These are phyloP conservation scores for Artomyces pyxidatus DNA, from an alignment of 768 basidiomycete genomes.

Conservation along the genomic window DNA sequence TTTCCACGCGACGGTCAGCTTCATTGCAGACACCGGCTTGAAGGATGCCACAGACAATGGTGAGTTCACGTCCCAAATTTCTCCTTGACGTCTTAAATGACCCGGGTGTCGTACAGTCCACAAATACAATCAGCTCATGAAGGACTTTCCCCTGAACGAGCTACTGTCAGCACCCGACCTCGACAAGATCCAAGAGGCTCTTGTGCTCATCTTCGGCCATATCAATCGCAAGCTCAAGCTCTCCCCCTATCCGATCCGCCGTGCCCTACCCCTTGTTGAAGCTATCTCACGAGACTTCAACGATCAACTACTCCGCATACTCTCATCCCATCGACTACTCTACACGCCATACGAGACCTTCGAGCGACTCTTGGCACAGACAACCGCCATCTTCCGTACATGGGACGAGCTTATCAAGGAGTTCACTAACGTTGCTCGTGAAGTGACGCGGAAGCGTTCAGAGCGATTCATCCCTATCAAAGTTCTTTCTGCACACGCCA, in stretches of 20 bases:
- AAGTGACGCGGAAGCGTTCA: slow-evolving; percentile 79
- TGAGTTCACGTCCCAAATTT: slow-evolving; percentile 37
- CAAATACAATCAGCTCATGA: slow-evolving; percentile 98
- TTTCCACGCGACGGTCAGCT: slow-evolving; percentile 94
- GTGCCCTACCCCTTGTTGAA: slow-evolving; percentile 93
- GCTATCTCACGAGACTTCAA: slow-evolving; percentile 98
- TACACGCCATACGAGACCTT: slow-evolving; percentile 95
- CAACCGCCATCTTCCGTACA: slow-evolving; percentile 52
- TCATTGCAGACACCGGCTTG: slow-evolving; percentile 94
- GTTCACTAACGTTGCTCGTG: slow-evolving; percentile 68
- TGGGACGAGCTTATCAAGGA: slow-evolving; percentile 64
- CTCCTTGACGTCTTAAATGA: no score
- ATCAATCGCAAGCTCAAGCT: slow-evolving; percentile 93
- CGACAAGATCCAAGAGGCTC: slow-evolving; percentile 87
- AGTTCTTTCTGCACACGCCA: slow-evolving; percentile 82
- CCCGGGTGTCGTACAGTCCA: no score
- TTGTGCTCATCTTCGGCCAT: slow-evolving; percentile 83
- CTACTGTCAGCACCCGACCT: slow-evolving; percentile 94
- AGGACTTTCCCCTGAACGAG: slow-evolving; percentile 97
- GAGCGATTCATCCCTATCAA: slow-evolving; percentile 98
- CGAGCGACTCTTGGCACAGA: slow-evolving; percentile 72
- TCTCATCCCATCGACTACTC: slow-evolving; percentile 85
- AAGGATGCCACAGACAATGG: slow-evolving; percentile 89
- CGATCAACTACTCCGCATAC: slow-evolving; percentile 84
- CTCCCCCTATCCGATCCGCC: slow-evolving; percentile 93